A percentile compares a stretch with the other conserved stretches of the same genome.
Conservation (phyloP, 495 filamentous ascomycete genomes). For the Staphylotrichum tortipilum region DNA sequence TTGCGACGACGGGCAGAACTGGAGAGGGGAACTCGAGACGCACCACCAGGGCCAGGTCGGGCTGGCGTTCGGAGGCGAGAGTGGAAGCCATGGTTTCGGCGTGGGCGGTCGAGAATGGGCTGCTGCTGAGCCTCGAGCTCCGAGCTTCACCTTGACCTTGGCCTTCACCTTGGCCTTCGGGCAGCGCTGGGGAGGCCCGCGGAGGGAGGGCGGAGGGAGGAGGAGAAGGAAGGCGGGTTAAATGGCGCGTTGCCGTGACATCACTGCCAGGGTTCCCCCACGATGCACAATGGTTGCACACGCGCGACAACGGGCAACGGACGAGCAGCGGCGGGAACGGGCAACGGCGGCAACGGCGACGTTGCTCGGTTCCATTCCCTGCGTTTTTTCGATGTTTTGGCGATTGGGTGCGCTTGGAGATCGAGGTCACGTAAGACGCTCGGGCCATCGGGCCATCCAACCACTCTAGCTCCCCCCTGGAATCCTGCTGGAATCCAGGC, state of each 20-base stretch:
- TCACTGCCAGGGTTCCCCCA: slow-evolving; percentile 23
- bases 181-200: slow-evolving; percentile 8
- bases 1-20: neutral
- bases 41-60: slow-evolving; percentile 72
- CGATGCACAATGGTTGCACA: slow-evolving; percentile 14
- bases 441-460: neutral
- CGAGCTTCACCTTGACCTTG: too few species aligned
- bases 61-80: slow-evolving; percentile 28
- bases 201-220: slow-evolving; percentile 3
- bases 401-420: slow-evolving; percentile 14
- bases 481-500: too few species aligned
- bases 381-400: slow-evolving; percentile 20
- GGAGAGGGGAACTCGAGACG: slow-evolving; percentile 25
- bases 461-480: neutral
- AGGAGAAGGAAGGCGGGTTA: slow-evolving; percentile 1
- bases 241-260: slow-evolving; percentile 22
- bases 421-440: slow-evolving; percentile 1
- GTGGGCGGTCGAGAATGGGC: neutral
- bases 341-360: slow-evolving; percentile 11
- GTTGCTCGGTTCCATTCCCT: slow-evolving; percentile 12
- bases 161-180: too few species aligned
- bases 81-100: slow-evolving; percentile 19
- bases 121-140: too few species aligned
- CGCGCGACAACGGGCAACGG: slow-evolving; percentile 17
- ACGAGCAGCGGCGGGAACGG: too few species aligned